Base-by-base conservation (phyloP, 164 flowering plant genomes). In the Sextonia rubra region DNA sequence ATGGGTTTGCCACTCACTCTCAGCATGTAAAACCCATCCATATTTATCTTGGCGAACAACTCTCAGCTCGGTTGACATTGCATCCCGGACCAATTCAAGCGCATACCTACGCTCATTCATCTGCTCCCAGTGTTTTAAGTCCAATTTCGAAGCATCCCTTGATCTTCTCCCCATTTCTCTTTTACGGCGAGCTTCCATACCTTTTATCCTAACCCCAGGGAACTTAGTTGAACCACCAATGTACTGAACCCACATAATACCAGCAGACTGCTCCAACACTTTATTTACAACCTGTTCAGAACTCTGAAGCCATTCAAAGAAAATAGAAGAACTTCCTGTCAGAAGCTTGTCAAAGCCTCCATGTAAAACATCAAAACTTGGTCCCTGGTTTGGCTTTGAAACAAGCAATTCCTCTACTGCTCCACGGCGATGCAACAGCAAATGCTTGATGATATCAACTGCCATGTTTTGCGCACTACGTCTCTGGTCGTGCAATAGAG, bases 1-100 rank as follows among this genome's bases (percentile, higher is more conserved):
- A 84, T 86, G 97, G 60, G 85, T 81, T 78, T 91, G 97, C 99
- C 99, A 93, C 79, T 91, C 97, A 76, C 99, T 96, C 82, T 96
- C 99, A 75, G 99, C 99, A 86, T 96, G 98, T n/a, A 96, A 91
- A 76, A 96, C 91, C 98, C 97, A 96, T 47, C 99, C 99, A 81
- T 96, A 96, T 77, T 96, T 96, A 81, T 96, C 98, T 77, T 93
- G 98, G 29, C 98, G 94, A 60, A 96, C 87, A 74, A 89, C 93
- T 81, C 99, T 89, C 71, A 96, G 82, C 82, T 96, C 98, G 67
- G 98, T 91, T 37, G 98, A 85, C 97, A 93, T 85, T 49, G 88
- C 84, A 82, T 93, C 98, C 66, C 99, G 95, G 63, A 93, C 86
- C 77, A 85, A 80, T 72, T 93, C 99, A 73, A 96, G 89, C 27